Conservation (phyloP, 345 rosid species). For the Acer yangbiense region DNA sequence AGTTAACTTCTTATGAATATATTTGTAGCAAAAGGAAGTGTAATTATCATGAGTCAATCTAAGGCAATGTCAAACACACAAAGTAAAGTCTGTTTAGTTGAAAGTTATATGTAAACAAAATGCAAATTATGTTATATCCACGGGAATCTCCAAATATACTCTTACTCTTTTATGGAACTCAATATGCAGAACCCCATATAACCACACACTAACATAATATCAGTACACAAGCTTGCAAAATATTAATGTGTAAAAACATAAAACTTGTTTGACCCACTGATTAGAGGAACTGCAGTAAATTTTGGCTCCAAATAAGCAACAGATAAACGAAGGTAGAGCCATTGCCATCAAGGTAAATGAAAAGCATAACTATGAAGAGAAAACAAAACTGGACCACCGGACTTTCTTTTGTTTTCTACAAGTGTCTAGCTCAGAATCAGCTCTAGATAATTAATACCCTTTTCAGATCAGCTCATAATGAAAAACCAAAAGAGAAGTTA, state of each 20-base stretch:
- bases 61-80: conserved; percentile 1
- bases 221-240: background rate
- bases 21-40: background rate
- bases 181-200: conserved; percentile 1
- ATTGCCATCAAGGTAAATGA: background rate
- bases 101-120: background rate
- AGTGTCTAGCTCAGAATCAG: background rate
- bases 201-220: background rate
- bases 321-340: background rate
- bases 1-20: background rate
- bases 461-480: background rate
- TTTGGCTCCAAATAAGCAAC: background rate
- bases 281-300: background rate
- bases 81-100: background rate
- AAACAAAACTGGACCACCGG: background rate
- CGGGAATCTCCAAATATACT: background rate
- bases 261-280: background rate
- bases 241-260: background rate
- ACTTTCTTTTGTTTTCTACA: background rate
- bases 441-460: background rate
- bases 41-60: background rate
- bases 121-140: background rate
- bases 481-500: background rate
- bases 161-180: background rate
- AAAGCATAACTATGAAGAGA: background rate